Conservation (phyloP, 805 yeast species). For the Cyberlindnera xishuangbannaensis region DNA sequence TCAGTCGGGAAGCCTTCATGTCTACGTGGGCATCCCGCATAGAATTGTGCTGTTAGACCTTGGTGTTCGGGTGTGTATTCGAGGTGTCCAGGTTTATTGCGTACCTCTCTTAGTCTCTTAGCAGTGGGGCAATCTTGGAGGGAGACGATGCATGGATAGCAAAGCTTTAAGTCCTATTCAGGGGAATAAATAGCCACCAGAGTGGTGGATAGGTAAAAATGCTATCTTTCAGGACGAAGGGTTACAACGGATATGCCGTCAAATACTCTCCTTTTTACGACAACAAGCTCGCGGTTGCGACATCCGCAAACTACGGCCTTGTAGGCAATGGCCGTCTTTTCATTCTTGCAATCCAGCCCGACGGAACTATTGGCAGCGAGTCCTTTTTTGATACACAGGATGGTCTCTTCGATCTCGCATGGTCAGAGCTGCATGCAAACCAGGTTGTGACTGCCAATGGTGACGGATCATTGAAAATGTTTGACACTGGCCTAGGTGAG, state of each 20-base stretch:
- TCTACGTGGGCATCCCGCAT: no score
- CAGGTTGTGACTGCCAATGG: conserved; percentile 82
- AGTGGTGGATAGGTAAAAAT: no score
- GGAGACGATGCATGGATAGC: no score
- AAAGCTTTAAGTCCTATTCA: no score
- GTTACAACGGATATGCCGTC: conserved; percentile 82
- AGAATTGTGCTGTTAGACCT: no score
- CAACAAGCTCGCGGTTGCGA: conserved; percentile 81
- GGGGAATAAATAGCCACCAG: no score
- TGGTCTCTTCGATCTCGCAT: conserved; percentile 78
- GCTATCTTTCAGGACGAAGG: conserved; percentile 69
- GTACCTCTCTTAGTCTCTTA: no score
- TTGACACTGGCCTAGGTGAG: conserved; percentile 61
- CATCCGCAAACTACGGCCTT: conserved; percentile 88
- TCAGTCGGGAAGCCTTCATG: no score
- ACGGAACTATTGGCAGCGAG: conserved; percentile 55
- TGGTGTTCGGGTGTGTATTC: no score
- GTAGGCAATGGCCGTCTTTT: conserved; percentile 89
- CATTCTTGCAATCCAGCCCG: conserved; percentile 59
- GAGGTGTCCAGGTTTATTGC: no score
- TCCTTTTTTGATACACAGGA: conserved; percentile 84
- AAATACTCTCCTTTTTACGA: conserved; percentile 91
- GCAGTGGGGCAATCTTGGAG: no score
- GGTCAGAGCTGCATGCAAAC: conserved; percentile 90
- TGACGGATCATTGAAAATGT: conserved; percentile 81